Conservation (phyloP, 805 yeast genomes). For the Grigorovia jiainica region DNA sequence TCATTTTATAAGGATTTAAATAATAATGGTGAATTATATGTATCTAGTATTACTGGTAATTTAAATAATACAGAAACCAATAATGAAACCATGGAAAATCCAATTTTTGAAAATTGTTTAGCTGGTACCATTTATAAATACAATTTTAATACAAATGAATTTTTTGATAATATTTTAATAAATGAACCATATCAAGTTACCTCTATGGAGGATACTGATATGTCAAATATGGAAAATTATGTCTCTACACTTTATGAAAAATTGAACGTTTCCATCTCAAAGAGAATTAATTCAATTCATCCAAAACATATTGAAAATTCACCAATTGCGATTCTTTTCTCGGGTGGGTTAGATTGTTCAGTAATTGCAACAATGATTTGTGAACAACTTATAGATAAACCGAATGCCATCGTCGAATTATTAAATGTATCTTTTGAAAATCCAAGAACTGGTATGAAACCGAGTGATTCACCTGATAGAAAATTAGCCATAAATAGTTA, state of each 20-base stretch:
- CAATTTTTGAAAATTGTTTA: conserved; percentile 45
- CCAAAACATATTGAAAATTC: conserved; percentile 39
- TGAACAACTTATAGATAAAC: conserved; percentile 13
- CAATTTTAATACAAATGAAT: conserved; percentile 18
- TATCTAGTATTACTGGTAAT: conserved; percentile 36
- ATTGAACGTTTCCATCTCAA: conserved; percentile 33
- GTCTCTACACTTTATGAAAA: conserved; percentile 17
- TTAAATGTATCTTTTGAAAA: conserved; percentile 89
- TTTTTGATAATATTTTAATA: conserved; percentile 15
- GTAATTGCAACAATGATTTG: conserved; percentile 50
- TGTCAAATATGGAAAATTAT: conserved; percentile 5
- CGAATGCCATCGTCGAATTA: conserved; percentile 47
- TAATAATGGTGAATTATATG: conserved; percentile 32
- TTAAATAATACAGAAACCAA: conserved; percentile 5
- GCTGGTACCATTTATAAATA: conserved; percentile 42
- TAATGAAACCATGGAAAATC: no score
- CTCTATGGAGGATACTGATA: conserved; percentile 13
- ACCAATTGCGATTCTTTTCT: conserved; percentile 58
- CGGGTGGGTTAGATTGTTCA: conserved; percentile 95
- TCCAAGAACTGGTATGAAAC: conserved; percentile 56
- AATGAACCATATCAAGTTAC: conserved; percentile 15
- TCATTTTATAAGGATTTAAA: conserved; percentile 31
- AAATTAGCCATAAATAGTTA: conserved; percentile 59
- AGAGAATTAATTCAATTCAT: conserved; percentile 51
- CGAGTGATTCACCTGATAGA: conserved; percentile 79